Percentiles rank a stretch among this genome's conserved stretches.
Conservation (phyloP, 345 rosid species). For the Lumnitzera littorea region DNA sequence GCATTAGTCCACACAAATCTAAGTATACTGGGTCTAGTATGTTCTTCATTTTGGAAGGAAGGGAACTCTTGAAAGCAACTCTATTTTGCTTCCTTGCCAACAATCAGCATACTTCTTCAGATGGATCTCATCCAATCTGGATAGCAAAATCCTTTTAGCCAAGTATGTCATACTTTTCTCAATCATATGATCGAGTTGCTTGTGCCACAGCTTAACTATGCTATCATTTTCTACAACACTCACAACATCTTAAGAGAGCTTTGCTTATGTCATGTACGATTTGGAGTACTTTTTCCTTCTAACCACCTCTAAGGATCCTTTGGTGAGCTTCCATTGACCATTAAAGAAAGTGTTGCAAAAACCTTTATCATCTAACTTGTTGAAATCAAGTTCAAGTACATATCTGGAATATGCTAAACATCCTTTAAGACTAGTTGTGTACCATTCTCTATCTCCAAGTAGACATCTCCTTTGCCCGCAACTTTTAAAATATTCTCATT, state of each 20-base stretch:
- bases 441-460: background rate
- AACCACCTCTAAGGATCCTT: background rate
- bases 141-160: constrained; percentile 2
- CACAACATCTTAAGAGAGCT: background rate
- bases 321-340: background rate
- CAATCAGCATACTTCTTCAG: background rate
- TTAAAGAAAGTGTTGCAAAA: background rate
- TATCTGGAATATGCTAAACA: background rate
- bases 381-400: background rate
- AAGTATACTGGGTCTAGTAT: background rate
- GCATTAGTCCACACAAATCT: background rate
- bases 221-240: background rate
- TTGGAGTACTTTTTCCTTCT: background rate
- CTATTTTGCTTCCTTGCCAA: background rate
- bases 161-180: background rate
- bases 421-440: background rate
- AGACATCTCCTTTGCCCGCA: background rate
- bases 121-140: background rate
- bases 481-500: background rate
- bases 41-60: background rate
- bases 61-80: background rate
- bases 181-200: background rate
- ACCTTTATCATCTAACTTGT: background rate
- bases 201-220: background rate
- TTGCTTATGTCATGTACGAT: background rate